These are phyloP conservation scores for Aspergillus luchuensis DNA, from an alignment of 2,329 filamentous ascomycete genomes.

Conservation along the genomic window DNA sequence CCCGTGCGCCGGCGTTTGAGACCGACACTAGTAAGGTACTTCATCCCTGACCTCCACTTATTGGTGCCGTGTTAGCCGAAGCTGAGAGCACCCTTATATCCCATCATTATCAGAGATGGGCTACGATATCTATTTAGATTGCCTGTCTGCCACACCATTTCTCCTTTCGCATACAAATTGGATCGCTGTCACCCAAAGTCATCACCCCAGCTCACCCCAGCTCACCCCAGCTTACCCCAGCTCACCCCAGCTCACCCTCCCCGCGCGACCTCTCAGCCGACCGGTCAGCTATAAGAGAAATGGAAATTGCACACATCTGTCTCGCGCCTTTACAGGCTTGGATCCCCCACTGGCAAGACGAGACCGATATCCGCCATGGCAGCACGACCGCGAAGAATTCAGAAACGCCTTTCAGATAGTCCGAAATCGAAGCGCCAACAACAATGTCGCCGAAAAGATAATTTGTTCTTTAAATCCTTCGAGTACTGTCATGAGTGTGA, in stretches of 20 bases:
- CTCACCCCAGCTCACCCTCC: too few species aligned
- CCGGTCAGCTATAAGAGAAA: not conserved
- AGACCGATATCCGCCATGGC: not conserved
- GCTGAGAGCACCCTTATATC: not conserved
- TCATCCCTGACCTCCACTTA: not conserved
- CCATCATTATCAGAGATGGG: not conserved
- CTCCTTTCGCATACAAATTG: not conserved
- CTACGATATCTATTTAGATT: slow-evolving; percentile 1
- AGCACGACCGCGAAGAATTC: not conserved
- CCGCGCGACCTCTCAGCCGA: not conserved
- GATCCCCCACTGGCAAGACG: not conserved
- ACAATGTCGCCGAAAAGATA: not conserved
- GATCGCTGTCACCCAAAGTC: not conserved
- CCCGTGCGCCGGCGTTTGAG: not conserved
- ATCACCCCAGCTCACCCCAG: not conserved
- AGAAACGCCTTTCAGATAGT: not conserved
- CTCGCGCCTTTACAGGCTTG: not conserved
- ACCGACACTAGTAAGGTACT: not conserved
- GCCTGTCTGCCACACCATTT: not conserved
- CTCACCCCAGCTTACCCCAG: too few species aligned
- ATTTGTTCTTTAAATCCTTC: not conserved
- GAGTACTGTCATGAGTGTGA: not conserved
- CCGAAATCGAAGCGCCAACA: not conserved
- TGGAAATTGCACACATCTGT: not conserved
- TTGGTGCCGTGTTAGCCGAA: not conserved